Conservation (phyloP, 2,329 filamentous ascomycete species). For the Ramularia endophylla region DNA sequence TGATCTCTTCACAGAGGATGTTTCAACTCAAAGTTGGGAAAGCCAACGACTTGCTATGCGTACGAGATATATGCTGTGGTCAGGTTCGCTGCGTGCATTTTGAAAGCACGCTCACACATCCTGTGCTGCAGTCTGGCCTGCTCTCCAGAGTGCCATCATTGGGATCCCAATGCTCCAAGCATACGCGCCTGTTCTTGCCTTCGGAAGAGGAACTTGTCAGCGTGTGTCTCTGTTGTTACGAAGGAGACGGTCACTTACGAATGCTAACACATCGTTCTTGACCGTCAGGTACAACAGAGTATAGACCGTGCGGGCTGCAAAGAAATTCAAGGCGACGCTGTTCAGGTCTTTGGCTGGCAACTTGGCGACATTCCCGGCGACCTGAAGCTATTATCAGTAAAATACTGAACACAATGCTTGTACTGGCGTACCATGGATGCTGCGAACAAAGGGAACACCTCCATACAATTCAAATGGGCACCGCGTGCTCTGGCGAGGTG, state of each 20-base stretch:
- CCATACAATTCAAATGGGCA: slow-evolving; percentile 44
- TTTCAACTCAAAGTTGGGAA: background rate
- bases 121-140: slow-evolving; percentile 10
- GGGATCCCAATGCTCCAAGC: slow-evolving; percentile 24
- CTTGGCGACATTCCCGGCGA: slow-evolving; percentile 20
- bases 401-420: background rate
- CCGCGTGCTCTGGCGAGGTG: slow-evolving; percentile 20
- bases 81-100: slow-evolving; percentile 6
- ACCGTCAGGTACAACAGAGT: slow-evolving; percentile 19
- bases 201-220: background rate
- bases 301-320: slow-evolving; percentile 18
- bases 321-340: slow-evolving; percentile 17
- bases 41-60: slow-evolving; percentile 8
- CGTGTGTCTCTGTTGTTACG: background rate
- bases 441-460: slow-evolving; percentile 37
- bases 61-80: slow-evolving; percentile 11
- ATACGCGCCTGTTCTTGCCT: slow-evolving; percentile 21
- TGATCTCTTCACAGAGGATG: slow-evolving; percentile 17
- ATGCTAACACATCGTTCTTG: slow-evolving; percentile 19
- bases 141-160: slow-evolving; percentile 19
- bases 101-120: slow-evolving; percentile 1
- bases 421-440: slow-evolving; percentile 26
- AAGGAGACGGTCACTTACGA: slow-evolving; percentile 3
- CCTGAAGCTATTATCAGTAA: slow-evolving; percentile 1
- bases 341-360: slow-evolving; percentile 20